Evolutionary conservation across 2,329 filamentous ascomycete species (phyloP), one percentile per base, ranked within the genome.

Genomic region (Mycosphaerella arachidis): DNA sequence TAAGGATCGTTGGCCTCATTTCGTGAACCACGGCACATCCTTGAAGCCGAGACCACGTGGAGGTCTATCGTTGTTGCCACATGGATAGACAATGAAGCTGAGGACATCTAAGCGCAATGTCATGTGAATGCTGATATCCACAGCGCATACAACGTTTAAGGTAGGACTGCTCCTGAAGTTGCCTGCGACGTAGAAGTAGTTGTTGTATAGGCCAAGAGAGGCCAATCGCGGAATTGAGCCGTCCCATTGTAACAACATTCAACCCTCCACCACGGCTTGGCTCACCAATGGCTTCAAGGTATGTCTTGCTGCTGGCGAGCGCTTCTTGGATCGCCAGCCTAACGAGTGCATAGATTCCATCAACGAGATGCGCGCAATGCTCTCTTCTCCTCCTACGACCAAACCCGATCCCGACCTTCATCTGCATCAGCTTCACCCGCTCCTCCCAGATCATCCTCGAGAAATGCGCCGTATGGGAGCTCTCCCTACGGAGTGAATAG

Each of bases 281-380:
- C 24, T 50, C 27, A n/a, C 50, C 5, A 50, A 60, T 61, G 58
- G 48, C 58, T 48, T 61, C 58, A 46, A 57, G 58, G 58, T 61
- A 57, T 33, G 55, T 27, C 29, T 16, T 57, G 9, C 20, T 27
- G 52, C 13, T 20, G 33, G n/a, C 33, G 35, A 12, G 7, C 9
- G 43, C 35, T 20, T 6, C n/a, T 37, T 9, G 12, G 33, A 35
- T 31, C 16, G 12, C 31, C 9, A 27, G 18, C 29, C 57, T 61
- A 33, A 58, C 33, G 6, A 3, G 20, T 30, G 5, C 58, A 45
- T 46, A 67, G 68, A 62, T 68, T 71, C 65, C 20, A 54, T 29
- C 72, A 75, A 61, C 72, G 73, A 66, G 74, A 76, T 66, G 70
- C 72, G 62, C 75, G 75, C 68, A 72, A 74, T 56, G 70, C 74